phyloP scores from a whole-genome alignment of 2,329 filamentous ascomycete species.

The Penicillium psychrosexuale region DNA sequence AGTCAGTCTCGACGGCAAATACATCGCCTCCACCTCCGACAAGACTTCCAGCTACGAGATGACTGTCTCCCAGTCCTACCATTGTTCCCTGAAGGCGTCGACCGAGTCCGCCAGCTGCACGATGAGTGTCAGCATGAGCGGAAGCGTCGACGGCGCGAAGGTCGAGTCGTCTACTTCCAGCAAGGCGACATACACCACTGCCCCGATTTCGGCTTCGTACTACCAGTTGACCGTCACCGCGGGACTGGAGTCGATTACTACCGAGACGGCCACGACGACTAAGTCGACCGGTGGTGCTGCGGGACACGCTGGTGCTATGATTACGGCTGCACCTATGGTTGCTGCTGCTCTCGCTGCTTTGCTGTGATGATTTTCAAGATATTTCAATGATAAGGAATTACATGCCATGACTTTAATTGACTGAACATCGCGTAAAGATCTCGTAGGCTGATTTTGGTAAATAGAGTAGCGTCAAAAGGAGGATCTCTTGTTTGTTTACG shows the following conservation, averaged over 20 bases:
- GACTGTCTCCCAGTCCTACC: slow-evolving; percentile 17
- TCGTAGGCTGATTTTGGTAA: background rate
- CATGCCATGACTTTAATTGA: background rate
- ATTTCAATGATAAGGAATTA: background rate
- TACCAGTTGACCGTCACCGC: slow-evolving; percentile 20
- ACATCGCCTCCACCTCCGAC: slow-evolving; percentile 16
- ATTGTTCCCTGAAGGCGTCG: slow-evolving; percentile 18
- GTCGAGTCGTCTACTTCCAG: slow-evolving; percentile 2
- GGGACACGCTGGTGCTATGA: slow-evolving; percentile 15
- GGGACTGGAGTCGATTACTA: slow-evolving; percentile 2
- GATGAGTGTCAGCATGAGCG: slow-evolving; percentile 13
- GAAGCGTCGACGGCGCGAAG: slow-evolving; percentile 1
- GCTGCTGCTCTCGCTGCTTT: slow-evolving; percentile 23
- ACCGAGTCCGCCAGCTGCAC: slow-evolving; percentile 20
- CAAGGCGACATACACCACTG: slow-evolving; percentile 1
- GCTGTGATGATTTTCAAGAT: slow-evolving; percentile 4
- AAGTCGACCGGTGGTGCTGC: slow-evolving; percentile 14
- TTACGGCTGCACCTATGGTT: slow-evolving; percentile 25
- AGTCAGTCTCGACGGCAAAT: slow-evolving; percentile 17
- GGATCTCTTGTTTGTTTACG: no score
- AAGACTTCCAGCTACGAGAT: slow-evolving; percentile 7
- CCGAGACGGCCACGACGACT: no score
- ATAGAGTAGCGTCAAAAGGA: background rate
- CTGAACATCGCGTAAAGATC: no score
- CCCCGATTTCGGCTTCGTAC: slow-evolving; percentile 4